Evolutionary conservation across 768 basidiomycete species (phyloP).

Genomic region (Clavulina sp.): DNA sequence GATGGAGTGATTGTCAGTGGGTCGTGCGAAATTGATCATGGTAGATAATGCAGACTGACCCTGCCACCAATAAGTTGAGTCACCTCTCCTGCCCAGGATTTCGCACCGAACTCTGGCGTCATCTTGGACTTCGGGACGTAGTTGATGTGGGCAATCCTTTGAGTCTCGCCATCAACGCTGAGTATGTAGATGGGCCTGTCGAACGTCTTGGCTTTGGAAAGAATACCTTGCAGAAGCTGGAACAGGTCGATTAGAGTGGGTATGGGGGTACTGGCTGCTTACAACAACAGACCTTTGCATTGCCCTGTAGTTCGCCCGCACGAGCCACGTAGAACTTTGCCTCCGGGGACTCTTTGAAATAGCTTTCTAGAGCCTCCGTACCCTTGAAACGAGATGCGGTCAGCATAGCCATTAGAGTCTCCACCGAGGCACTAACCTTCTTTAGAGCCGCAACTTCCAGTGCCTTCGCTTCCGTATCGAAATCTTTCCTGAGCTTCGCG

Average conservation of each 20-base stretch:
- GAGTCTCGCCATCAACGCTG: constrained; percentile 47
- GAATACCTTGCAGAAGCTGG: constrained; percentile 59
- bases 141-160: constrained; percentile 79
- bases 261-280: neutral
- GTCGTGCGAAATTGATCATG: neutral
- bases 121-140: constrained; percentile 49
- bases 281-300: constrained; percentile 48
- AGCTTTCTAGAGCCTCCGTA: constrained; percentile 43
- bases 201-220: constrained; percentile 61
- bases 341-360: constrained; percentile 63
- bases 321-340: constrained; percentile 50
- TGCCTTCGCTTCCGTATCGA: constrained; percentile 75
- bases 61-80: constrained; percentile 77
- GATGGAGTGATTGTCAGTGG: constrained; percentile 1
- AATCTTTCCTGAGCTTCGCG: constrained; percentile 52
- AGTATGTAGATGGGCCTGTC: constrained; percentile 79
- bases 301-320: constrained; percentile 56
- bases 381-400: constrained; percentile 28
- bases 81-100: constrained; percentile 72
- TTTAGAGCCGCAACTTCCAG: constrained; percentile 60
- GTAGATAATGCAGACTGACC: constrained; percentile 26
- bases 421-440: constrained; percentile 42
- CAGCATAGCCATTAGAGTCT: neutral
- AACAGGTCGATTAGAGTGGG: neutral
- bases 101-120: constrained; percentile 51